phyloP scores from a whole-genome alignment of 169 alveolate genomes.

The Eimeria falciformis region DNA sequence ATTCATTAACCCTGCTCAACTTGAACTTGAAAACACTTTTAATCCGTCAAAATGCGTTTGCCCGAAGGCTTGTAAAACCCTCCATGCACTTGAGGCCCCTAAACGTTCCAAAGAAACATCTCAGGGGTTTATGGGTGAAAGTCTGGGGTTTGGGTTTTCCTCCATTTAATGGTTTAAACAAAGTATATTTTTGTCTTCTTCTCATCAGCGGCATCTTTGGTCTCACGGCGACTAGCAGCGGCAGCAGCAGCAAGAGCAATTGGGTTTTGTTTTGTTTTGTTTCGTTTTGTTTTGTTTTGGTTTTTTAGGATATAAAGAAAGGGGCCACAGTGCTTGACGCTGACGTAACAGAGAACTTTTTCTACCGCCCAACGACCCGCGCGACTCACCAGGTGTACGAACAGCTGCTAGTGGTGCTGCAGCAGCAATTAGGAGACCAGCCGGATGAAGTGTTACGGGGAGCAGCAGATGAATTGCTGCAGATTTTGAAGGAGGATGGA shows the following conservation, averaged over 20 bases:
- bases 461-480: conserved; percentile 95
- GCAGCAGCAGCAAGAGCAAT: neutral
- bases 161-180: no score
- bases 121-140: no score
- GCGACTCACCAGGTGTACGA: conserved; percentile 93
- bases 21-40: no score
- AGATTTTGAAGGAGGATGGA: conserved; percentile 90
- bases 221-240: neutral
- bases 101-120: no score
- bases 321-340: conserved; percentile 91
- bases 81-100: no score
- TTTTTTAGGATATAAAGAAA: conserved; percentile 82
- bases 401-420: conserved; percentile 89
- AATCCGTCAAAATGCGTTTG: no score
- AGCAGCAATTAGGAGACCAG: conserved; percentile 93
- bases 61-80: no score
- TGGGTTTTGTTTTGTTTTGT: neutral
- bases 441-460: conserved; percentile 93
- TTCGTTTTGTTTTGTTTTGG: neutral
- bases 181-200: no score
- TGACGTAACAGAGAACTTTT: conserved; percentile 88
- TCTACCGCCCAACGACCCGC: conserved; percentile 94
- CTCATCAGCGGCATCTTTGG: no score
- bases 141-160: no score
- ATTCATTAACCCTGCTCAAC: neutral